Conservation (phyloP, 345 rosid genomes). For the Tarenaya hassleriana region DNA sequence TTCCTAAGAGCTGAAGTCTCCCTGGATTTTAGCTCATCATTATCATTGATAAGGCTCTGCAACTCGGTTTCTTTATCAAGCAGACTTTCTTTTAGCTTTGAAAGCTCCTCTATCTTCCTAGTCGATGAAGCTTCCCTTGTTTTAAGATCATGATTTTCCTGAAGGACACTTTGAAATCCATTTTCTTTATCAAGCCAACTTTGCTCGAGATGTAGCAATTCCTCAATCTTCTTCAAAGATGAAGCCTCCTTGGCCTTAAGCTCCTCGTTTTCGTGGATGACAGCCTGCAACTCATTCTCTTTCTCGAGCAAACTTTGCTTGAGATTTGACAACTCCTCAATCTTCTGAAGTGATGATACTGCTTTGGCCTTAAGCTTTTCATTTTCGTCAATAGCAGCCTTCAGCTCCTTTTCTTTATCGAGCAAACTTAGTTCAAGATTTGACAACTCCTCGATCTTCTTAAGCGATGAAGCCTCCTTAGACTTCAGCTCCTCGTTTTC, state of each 20-base stretch:
- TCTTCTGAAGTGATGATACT: conserved; percentile 42
- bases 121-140: conserved; percentile 16
- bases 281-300: conserved; percentile 22
- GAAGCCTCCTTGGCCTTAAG: conserved; percentile 34
- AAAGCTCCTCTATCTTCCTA: conserved; percentile 28
- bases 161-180: conserved; percentile 8
- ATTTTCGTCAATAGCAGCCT: conserved; percentile 19
- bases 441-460: conserved; percentile 64
- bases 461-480: conserved; percentile 33
- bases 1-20: conserved; percentile 54
- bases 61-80: conserved; percentile 72
- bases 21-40: conserved; percentile 27
- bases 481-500: conserved; percentile 23
- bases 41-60: conserved; percentile 25
- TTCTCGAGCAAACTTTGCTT: conserved; percentile 23
- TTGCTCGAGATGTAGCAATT: conserved; percentile 25
- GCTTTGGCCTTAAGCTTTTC: conserved; percentile 23
- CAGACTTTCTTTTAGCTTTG: conserved; percentile 48
- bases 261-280: conserved; percentile 56
- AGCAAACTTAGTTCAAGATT: conserved; percentile 27
- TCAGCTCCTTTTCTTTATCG: conserved; percentile 26
- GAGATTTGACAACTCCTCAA: conserved; percentile 53
- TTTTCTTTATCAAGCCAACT: conserved; percentile 19
- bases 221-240: conserved; percentile 24
- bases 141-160: conserved; percentile 23